Percentiles rank a stretch among this genome's conserved stretches.
Conservation (phyloP, 2,329 filamentous ascomycete genomes). For the Hypoxylon sp. region DNA sequence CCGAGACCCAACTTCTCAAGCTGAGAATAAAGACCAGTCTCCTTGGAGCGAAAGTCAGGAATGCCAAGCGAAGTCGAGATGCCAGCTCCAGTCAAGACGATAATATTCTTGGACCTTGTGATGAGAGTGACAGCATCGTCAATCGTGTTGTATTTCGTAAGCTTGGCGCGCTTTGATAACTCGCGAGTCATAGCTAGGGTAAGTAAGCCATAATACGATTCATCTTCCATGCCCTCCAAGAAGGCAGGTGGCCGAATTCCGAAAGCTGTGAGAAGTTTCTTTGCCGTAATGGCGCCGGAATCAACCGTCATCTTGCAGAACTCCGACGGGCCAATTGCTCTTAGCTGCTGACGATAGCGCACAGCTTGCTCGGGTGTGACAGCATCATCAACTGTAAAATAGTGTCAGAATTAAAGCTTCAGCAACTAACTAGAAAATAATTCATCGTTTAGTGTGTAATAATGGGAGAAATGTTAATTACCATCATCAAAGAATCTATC, state of each 20-base stretch:
- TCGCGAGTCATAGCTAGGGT: constrained; percentile 82
- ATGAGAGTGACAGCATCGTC: constrained; percentile 87
- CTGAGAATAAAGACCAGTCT: constrained; percentile 89
- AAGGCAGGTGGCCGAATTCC: constrained; percentile 77
- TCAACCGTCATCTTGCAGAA: constrained; percentile 80
- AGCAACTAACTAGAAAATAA: neutral
- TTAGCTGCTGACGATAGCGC: constrained; percentile 74
- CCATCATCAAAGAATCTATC: constrained; percentile 57
- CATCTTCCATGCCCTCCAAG: constrained; percentile 76
- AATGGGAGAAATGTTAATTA: constrained; percentile 43
- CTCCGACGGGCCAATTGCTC: constrained; percentile 76
- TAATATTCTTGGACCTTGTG: constrained; percentile 78
- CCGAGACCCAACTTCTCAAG: constrained; percentile 76
- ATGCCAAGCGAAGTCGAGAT: constrained; percentile 98
- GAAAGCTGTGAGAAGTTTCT: constrained; percentile 88
- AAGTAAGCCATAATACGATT: constrained; percentile 77
- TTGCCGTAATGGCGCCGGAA: constrained; percentile 74
- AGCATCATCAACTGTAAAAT: constrained; percentile 42
- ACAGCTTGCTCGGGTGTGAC: constrained; percentile 69
- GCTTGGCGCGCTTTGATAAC: constrained; percentile 81
- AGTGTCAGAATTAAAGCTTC: constrained; percentile 29
- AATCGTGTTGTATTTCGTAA: constrained; percentile 81
- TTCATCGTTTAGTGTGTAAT: too few relatives aligned
- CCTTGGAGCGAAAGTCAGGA: constrained; percentile 94
- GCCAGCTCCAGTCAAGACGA: constrained; percentile 93